Conservation (phyloP, 495 filamentous ascomycete genomes). For the Viridothelium virens region DNA sequence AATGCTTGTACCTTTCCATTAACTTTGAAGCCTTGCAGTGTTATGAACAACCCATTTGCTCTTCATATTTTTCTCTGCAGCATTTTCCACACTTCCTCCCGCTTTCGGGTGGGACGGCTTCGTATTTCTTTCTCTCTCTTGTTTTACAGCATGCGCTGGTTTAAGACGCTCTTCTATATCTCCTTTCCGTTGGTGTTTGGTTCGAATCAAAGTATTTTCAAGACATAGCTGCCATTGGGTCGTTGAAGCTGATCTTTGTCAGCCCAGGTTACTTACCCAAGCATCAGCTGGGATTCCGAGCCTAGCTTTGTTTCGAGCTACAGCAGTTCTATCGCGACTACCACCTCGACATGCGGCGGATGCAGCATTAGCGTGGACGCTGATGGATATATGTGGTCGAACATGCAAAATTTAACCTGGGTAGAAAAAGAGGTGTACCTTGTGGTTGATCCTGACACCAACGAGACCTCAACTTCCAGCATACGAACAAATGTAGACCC, state of each 20-base stretch:
- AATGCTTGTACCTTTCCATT: too few relatives aligned
- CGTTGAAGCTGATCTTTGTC: background rate
- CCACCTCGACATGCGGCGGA: background rate
- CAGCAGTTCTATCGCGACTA: background rate
- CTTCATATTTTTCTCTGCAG: too few relatives aligned
- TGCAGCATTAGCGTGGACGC: background rate
- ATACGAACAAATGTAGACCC: background rate
- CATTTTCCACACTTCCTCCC: too few relatives aligned
- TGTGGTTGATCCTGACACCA: background rate
- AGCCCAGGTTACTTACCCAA: background rate
- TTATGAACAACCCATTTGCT: too few relatives aligned
- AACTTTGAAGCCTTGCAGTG: too few relatives aligned
- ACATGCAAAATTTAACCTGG: background rate
- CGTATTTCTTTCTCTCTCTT: too few relatives aligned
- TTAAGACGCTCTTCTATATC: too few relatives aligned
- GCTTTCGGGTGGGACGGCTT: too few relatives aligned
- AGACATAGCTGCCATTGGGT: too few relatives aligned
- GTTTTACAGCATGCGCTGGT: too few relatives aligned
- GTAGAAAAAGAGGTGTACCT: background rate
- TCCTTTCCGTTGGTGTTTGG: too few relatives aligned
- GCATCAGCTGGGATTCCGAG: background rate
- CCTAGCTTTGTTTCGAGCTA: background rate
- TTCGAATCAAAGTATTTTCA: too few relatives aligned
- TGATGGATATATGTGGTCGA: background rate
- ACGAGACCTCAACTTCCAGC: background rate